Evolutionary conservation across 345 rosid species (phyloP), one percentile per base, ranked within the genome.

Genomic region (Erysimum cheiranthoides): DNA sequence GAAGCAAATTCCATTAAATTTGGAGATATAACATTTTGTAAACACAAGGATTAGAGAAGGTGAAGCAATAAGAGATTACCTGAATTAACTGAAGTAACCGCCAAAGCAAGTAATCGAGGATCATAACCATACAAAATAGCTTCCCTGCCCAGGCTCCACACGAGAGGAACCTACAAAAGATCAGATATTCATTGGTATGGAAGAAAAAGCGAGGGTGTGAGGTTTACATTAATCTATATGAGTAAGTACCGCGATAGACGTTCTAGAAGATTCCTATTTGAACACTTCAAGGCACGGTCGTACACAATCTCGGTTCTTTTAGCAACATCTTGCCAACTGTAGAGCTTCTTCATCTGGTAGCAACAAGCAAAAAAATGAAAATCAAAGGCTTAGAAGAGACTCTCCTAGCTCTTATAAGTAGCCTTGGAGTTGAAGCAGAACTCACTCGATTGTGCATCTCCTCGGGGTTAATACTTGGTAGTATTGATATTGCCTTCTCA

Each of bases 91-190:
- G 85, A 82, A 95, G 77, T 13, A 95, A 78, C 43, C 70, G 82
- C 96, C 89, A 92, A 13, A 92, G 78, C 82, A 95, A 76, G 79
- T 80, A 89, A 87, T 92, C 92, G 14, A 90, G 79, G 12, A 92
- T 90, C 96, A 95, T 90, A 77, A 95, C 97, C 87, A 89, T 79
- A 83, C 97, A 89, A 65, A 90, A 92, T 49, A 92, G 85, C 78
- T 92, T 94, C 67, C 99, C 97, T 2, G 97, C 97, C 98, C 97
- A 92, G 43, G 91, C 75, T 68, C 99, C 97, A 75, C 97, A 90
- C 0, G 99, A 84, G 5, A 95, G 96, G 76, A 87, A 90, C 88
- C 96, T 90, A 82, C 13, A 71, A 46, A 58, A 52, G 39, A 42
- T 40, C 31, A 31, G 2, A 11, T n/a, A 61, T 25, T 27, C 62